These are phyloP conservation scores for Desmodesmus armatus DNA, from an alignment of 139 green algal species.

Conservation along the genomic window DNA sequence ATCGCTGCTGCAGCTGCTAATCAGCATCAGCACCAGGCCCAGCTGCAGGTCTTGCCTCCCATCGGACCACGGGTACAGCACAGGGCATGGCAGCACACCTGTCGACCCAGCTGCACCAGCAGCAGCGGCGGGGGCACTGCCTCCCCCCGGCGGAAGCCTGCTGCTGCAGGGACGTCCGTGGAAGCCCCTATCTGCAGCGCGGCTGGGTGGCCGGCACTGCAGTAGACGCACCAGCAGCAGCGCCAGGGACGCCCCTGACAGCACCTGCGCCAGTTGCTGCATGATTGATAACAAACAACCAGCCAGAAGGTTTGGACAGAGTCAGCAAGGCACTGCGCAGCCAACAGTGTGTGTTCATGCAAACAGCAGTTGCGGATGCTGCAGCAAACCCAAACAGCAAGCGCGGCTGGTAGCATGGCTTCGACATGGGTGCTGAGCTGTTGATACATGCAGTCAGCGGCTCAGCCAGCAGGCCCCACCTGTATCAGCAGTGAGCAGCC, in stretches of 20 bases:
- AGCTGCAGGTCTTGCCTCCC: constrained; percentile 38
- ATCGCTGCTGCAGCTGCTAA: constrained; percentile 31
- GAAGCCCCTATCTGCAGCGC: constrained; percentile 13
- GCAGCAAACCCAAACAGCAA: no score
- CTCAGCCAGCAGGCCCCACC: background rate
- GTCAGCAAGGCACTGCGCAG: no score
- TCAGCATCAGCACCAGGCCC: constrained; percentile 34
- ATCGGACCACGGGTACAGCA: constrained; percentile 35
- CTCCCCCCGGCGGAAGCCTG: background rate
- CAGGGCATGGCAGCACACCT: constrained; percentile 3
- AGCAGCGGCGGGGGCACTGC: background rate
- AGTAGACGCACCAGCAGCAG: constrained; percentile 36
- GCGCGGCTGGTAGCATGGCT: no score
- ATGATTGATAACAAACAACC: no score
- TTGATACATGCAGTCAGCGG: no score
- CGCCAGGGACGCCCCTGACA: constrained; percentile 27
- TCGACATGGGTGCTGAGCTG: no score
- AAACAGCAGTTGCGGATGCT: no score
- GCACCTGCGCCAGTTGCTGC: constrained; percentile 39
- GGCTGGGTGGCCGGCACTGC: constrained; percentile 36
- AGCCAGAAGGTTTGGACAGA: no score
- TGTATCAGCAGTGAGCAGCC: background rate
- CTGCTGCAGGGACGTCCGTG: constrained; percentile 17
- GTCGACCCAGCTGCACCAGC: background rate
- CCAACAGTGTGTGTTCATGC: no score